Conservation (phyloP, 345 rosid genomes). For the Hibiscus syriacus region DNA sequence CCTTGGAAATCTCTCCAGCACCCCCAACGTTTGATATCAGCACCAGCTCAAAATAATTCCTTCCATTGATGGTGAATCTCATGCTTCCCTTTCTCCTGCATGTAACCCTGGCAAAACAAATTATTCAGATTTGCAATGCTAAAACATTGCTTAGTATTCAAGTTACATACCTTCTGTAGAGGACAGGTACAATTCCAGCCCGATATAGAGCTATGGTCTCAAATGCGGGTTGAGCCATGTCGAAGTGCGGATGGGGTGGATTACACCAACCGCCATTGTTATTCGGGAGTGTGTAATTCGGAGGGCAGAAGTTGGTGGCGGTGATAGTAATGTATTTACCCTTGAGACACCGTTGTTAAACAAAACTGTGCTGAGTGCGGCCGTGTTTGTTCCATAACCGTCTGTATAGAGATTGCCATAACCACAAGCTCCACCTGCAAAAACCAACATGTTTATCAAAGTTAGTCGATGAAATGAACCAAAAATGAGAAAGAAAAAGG, state of each 20-base stretch:
- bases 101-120: conserved; percentile 33
- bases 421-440: conserved; percentile 76
- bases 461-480: neutral
- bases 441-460: neutral
- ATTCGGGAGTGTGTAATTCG: conserved; percentile 46
- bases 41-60: conserved; percentile 57
- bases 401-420: conserved; percentile 60
- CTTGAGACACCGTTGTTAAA: conserved; percentile 52
- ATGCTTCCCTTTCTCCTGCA: conserved; percentile 62
- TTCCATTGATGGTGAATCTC: conserved; percentile 61
- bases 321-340: conserved; percentile 57
- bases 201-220: conserved; percentile 53
- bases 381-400: conserved; percentile 56
- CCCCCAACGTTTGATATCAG: conserved; percentile 62
- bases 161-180: neutral
- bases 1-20: conserved; percentile 43
- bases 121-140: neutral
- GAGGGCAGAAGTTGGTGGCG: conserved; percentile 75
- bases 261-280: conserved; percentile 83
- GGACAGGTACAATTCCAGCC: neutral
- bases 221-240: conserved; percentile 71
- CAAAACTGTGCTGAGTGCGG: conserved; percentile 60
- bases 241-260: conserved; percentile 65
- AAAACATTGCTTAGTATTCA: neutral
- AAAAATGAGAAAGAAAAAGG: neutral